phyloP scores from a whole-genome alignment of 1,284 basidiomycete species.

The Abortiporus biennis region DNA sequence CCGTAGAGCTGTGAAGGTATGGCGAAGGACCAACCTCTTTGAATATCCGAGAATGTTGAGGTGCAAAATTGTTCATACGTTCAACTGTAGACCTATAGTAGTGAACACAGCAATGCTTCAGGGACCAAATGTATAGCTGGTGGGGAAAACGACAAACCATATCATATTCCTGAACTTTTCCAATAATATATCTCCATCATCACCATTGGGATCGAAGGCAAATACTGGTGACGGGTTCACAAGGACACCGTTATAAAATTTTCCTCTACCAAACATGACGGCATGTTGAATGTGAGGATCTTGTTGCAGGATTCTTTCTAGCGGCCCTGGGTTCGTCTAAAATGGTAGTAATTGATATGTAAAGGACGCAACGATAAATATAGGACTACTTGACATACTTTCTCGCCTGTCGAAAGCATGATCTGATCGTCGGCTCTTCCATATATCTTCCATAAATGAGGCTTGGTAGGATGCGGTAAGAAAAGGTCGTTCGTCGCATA shows the following conservation, averaged over 20 bases:
- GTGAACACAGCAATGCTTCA: background rate
- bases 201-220: conserved; percentile 20
- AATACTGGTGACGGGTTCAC: conserved; percentile 24
- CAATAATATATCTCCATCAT: conserved; percentile 12
- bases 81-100: conserved; percentile 24
- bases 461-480: conserved; percentile 31
- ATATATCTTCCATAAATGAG: conserved; percentile 30
- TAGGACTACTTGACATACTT: conserved; percentile 21
- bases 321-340: conserved; percentile 33
- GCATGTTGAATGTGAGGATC: conserved; percentile 20
- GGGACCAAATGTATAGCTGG: background rate
- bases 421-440: conserved; percentile 40
- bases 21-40: conserved; percentile 14
- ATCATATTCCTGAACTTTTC: conserved; percentile 23
- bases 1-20: background rate
- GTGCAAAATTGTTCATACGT: conserved; percentile 26
- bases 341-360: background rate
- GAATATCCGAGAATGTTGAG: conserved; percentile 30
- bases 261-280: conserved; percentile 33
- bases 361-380: background rate
- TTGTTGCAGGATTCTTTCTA: conserved; percentile 26
- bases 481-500: conserved; percentile 32
- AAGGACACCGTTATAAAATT: conserved; percentile 29
- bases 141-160: conserved; percentile 20
- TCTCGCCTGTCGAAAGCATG: conserved; percentile 38